Conservation (phyloP, 352 stramenopile species). For the Phytophthora tubulina region DNA sequence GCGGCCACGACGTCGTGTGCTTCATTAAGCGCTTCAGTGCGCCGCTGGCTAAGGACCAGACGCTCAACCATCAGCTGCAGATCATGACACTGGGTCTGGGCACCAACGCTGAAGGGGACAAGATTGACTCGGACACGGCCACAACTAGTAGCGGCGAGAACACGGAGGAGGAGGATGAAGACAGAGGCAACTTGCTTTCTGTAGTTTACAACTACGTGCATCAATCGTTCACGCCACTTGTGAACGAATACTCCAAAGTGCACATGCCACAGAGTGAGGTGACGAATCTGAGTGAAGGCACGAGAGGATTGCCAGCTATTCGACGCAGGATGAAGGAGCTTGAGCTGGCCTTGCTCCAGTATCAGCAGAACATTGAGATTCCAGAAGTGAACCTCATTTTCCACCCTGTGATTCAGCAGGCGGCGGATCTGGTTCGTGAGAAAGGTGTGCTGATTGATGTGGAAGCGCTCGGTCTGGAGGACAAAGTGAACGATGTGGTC, state of each 20-base stretch:
- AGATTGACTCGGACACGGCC: slow-evolving; percentile 40
- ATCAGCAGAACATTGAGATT: slow-evolving; percentile 96
- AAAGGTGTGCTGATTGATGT: slow-evolving; percentile 85
- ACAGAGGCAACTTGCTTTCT: slow-evolving; percentile 75
- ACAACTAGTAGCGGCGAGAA: slow-evolving; percentile 58
- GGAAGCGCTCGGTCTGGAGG: slow-evolving; percentile 80
- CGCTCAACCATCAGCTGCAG: slow-evolving; percentile 86
- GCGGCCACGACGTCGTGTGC: slow-evolving; percentile 80
- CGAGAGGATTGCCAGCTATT: slow-evolving; percentile 84
- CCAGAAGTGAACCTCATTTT: slow-evolving; percentile 92
- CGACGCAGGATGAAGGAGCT: slow-evolving; percentile 94
- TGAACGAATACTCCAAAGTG: slow-evolving; percentile 89
- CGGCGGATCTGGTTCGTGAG: slow-evolving; percentile 76
- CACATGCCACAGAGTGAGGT: slow-evolving; percentile 80
- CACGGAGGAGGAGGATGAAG: slow-evolving; percentile 71
- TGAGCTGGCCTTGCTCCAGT: slow-evolving; percentile 94
- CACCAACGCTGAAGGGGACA: slow-evolving; percentile 44
- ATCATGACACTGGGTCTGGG: slow-evolving; percentile 88
- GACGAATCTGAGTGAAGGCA: slow-evolving; percentile 69
- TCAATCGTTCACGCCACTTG: slow-evolving; percentile 86
- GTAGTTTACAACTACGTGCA: slow-evolving; percentile 92
- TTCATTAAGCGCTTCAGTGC: slow-evolving; percentile 89
- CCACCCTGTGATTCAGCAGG: slow-evolving; percentile 88
- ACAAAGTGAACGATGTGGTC: slow-evolving; percentile 84
- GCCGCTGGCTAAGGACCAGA: slow-evolving; percentile 69